A percentile compares a stretch with the other conserved stretches of the same genome.
phyloP scores from a whole-genome alignment of 2,329 filamentous ascomycete genomes.

The Zymoseptoria ardabiliae region DNA sequence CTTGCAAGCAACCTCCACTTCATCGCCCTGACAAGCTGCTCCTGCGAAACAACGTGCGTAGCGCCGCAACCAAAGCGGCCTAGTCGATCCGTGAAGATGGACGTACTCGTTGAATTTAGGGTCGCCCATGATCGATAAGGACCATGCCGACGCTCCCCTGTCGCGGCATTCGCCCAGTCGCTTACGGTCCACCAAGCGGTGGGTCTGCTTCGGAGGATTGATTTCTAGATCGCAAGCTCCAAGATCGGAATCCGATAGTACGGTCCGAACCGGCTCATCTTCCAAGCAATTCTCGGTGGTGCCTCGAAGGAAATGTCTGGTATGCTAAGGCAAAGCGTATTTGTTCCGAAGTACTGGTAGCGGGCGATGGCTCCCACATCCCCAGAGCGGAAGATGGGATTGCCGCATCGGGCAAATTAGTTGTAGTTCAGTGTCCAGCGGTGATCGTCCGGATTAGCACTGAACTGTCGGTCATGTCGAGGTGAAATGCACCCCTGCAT shows the following conservation, averaged over 20 bases:
- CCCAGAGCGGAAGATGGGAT: background rate
- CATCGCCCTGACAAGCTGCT: background rate
- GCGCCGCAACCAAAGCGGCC: background rate
- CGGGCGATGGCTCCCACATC: background rate
- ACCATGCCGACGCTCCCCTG: background rate
- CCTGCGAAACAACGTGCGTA: background rate
- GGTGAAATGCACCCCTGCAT: background rate
- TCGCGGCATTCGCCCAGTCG: slow-evolving; percentile 10
- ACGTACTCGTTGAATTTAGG: background rate
- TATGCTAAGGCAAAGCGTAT: background rate
- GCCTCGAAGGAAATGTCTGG: background rate
- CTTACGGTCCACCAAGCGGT: slow-evolving; percentile 9
- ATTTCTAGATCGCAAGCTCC: slow-evolving; percentile 11
- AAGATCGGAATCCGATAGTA: slow-evolving; percentile 10
- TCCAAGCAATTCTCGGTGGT: background rate
- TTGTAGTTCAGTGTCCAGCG: background rate
- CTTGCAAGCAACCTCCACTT: background rate
- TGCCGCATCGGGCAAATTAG: slow-evolving; percentile 8
- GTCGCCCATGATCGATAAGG: background rate
- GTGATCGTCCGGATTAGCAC: background rate
- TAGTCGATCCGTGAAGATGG: background rate
- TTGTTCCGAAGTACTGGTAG: background rate
- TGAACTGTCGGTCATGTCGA: background rate
- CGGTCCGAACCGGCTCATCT: slow-evolving; percentile 14
- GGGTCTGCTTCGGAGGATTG: slow-evolving; percentile 12